Evolutionary conservation across 2,329 filamentous ascomycete species (phyloP).

Genomic region (Hypoxylon rubiginosum): DNA sequence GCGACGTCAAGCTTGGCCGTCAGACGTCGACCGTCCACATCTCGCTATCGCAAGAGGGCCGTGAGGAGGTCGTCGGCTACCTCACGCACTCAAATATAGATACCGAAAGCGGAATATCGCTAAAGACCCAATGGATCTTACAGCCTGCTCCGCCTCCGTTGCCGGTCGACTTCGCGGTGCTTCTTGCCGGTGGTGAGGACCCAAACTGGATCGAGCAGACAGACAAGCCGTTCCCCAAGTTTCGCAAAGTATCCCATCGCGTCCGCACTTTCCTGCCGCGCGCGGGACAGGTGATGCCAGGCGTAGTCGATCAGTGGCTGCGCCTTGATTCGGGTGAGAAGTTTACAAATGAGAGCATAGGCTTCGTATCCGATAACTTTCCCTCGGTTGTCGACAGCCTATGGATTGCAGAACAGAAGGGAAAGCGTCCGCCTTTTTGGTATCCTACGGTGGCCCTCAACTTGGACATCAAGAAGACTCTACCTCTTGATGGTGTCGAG

Average conservation of each 20-base stretch:
- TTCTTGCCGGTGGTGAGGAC: slow-evolving; percentile 47
- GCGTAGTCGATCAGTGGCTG: slow-evolving; percentile 51
- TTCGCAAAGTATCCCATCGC: slow-evolving; percentile 46
- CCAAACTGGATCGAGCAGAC: slow-evolving; percentile 42
- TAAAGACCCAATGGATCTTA: slow-evolving; percentile 66
- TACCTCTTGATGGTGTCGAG: slow-evolving; percentile 35
- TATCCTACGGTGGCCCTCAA: slow-evolving; percentile 43
- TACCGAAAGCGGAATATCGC: slow-evolving; percentile 67
- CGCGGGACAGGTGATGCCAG: slow-evolving; percentile 39
- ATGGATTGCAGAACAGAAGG: slow-evolving; percentile 20
- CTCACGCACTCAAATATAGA: slow-evolving; percentile 74
- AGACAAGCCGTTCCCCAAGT: slow-evolving; percentile 41
- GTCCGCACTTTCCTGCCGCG: slow-evolving; percentile 45
- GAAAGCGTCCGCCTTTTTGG: slow-evolving; percentile 23
- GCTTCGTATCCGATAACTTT: slow-evolving; percentile 50
- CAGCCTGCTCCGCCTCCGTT: slow-evolving; percentile 50
- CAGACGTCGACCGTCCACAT: slow-evolving; percentile 54
- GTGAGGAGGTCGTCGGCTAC: slow-evolving; percentile 74
- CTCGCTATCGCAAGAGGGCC: slow-evolving; percentile 52
- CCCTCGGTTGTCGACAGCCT: slow-evolving; percentile 48
- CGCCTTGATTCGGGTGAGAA: slow-evolving; percentile 48
- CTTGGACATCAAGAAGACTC: slow-evolving; percentile 36
- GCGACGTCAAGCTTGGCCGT: slow-evolving; percentile 53
- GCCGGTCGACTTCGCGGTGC: slow-evolving; percentile 40
- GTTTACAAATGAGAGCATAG: slow-evolving; percentile 47